These are phyloP conservation scores for Neurospora sp. DNA, from an alignment of 495 filamentous ascomycete species.

Conservation along the genomic window DNA sequence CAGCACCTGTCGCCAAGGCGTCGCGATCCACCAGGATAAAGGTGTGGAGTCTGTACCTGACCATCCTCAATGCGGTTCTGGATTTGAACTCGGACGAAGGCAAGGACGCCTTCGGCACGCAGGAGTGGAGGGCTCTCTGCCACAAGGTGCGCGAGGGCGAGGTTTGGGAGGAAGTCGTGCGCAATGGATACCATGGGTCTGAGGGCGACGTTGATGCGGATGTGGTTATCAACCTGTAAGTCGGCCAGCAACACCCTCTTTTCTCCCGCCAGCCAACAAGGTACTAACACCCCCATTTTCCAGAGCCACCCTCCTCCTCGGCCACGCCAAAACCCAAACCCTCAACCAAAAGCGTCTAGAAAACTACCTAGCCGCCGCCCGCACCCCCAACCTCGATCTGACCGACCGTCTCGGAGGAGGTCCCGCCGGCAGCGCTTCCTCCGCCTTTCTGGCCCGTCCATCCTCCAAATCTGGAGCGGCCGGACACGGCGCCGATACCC, in stretches of 20 bases:
- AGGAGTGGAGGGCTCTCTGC: slow-evolving; percentile 72
- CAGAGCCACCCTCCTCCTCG: slow-evolving; percentile 76
- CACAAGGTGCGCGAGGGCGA: slow-evolving; percentile 73
- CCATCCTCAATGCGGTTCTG: slow-evolving; percentile 78
- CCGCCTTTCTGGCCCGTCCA: slow-evolving; percentile 15
- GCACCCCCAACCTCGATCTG: slow-evolving; percentile 54
- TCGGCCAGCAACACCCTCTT: neutral
- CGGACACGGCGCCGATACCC: slow-evolving; percentile 54
- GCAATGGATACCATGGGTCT: slow-evolving; percentile 70
- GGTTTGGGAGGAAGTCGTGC: slow-evolving; percentile 87
- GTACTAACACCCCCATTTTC: slow-evolving; percentile 3
- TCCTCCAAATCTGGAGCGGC: slow-evolving; percentile 24
- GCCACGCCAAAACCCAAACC: slow-evolving; percentile 71
- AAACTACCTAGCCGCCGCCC: slow-evolving; percentile 73
- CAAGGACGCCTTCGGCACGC: slow-evolving; percentile 70
- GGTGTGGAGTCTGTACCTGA: slow-evolving; percentile 94
- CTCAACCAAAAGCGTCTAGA: slow-evolving; percentile 83
- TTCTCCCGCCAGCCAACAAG: neutral
- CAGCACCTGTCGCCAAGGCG: slow-evolving; percentile 62
- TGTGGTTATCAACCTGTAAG: slow-evolving; percentile 84
- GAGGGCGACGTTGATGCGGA: slow-evolving; percentile 91
- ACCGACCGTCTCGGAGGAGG: slow-evolving; percentile 31
- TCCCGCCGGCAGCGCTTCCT: slow-evolving; percentile 2
- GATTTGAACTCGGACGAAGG: slow-evolving; percentile 87
- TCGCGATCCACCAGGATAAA: slow-evolving; percentile 76